Percentiles rank a stretch among this genome's conserved stretches.
Evolutionary conservation across 805 yeast genomes (phyloP).

Genomic region (Wickerhamomyces silvicola): DNA sequence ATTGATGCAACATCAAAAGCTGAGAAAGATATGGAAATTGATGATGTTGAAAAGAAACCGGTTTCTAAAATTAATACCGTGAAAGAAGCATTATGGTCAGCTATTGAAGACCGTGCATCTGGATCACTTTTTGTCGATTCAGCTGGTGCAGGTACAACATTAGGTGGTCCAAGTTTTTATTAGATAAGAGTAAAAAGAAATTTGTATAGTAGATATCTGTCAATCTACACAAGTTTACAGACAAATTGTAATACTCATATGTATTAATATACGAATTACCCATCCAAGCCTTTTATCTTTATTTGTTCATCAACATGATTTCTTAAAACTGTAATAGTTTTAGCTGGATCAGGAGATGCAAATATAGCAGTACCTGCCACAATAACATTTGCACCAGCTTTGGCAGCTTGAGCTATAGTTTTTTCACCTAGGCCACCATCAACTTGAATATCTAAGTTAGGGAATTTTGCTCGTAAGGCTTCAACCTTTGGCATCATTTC

Average conservation of each 20-base stretch:
- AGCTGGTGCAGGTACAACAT: slow-evolving; percentile 72
- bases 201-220: background rate
- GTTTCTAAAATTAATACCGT: slow-evolving; percentile 37
- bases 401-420: slow-evolving; percentile 83
- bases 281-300: slow-evolving; percentile 38
- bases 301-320: slow-evolving; percentile 49
- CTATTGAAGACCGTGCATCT: slow-evolving; percentile 52
- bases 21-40: slow-evolving; percentile 48
- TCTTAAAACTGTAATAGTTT: slow-evolving; percentile 66
- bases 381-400: slow-evolving; percentile 95
- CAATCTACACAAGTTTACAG: background rate
- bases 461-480: slow-evolving; percentile 63
- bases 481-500: slow-evolving; percentile 96
- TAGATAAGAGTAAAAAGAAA: too few relatives aligned
- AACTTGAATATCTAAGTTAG: slow-evolving; percentile 83
- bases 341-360: slow-evolving; percentile 72
- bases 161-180: slow-evolving; percentile 67
- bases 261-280: too few relatives aligned
- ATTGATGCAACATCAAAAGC: slow-evolving; percentile 43
- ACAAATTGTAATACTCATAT: too few relatives aligned
- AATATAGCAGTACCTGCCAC: slow-evolving; percentile 97
- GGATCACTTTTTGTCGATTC: slow-evolving; percentile 36
- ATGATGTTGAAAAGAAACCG: slow-evolving; percentile 24
- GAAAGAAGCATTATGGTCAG: slow-evolving; percentile 65
- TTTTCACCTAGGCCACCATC: slow-evolving; percentile 93